These are phyloP conservation scores for Striga asiatica DNA, from an alignment of 257 asterid genomes.

Conservation along the genomic window DNA sequence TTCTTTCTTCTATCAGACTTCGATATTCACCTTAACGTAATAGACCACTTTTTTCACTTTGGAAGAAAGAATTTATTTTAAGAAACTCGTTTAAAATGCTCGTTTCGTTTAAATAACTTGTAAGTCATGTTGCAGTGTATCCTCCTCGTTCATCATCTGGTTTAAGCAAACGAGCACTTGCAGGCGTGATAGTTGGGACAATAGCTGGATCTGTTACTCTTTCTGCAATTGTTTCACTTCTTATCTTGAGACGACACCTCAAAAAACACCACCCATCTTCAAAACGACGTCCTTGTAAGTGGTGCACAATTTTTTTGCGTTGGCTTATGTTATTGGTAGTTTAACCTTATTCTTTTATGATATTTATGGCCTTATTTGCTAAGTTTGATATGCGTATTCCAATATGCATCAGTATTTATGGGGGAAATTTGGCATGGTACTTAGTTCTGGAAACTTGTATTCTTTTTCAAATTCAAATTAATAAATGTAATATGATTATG, in stretches of 20 bases:
- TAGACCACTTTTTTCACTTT: neutral
- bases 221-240: slow-evolving; percentile 49
- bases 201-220: slow-evolving; percentile 64
- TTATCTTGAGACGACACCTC: slow-evolving; percentile 44
- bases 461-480: too few relatives aligned
- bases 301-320: slow-evolving; percentile 11
- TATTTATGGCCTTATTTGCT: too few relatives aligned
- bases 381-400: too few relatives aligned
- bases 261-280: slow-evolving; percentile 36
- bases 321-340: neutral
- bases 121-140: slow-evolving; percentile 39
- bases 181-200: slow-evolving; percentile 66
- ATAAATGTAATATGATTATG: neutral
- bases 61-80: neutral
- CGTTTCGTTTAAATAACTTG: neutral
- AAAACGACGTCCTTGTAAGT: slow-evolving; percentile 62
- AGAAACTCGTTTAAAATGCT: neutral
- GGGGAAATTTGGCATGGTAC: too few relatives aligned
- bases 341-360: too few relatives aligned
- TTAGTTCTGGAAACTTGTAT: too few relatives aligned
- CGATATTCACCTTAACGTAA: neutral
- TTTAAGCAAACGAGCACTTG: slow-evolving; percentile 74
- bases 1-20: neutral
- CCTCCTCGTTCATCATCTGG: slow-evolving; percentile 31
- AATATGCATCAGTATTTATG: too few relatives aligned